Percentiles rank a stretch among this genome's conserved stretches.
Evolutionary conservation across 1,284 basidiomycete species (phyloP).

Genomic region (Polyporus tsugae): DNA sequence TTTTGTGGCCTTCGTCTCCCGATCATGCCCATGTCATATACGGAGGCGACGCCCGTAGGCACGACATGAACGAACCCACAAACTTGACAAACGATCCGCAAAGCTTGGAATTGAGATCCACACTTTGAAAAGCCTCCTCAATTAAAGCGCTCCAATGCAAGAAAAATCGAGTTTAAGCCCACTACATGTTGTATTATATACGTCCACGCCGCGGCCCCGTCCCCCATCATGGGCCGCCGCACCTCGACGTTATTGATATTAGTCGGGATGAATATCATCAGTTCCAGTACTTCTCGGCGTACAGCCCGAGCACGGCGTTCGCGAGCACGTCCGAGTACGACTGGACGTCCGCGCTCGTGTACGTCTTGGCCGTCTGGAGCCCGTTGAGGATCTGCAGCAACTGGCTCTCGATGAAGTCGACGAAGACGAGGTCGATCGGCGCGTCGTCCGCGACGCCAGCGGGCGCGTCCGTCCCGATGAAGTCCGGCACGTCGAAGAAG

Average conservation of each 20-base stretch:
- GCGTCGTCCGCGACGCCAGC: conserved; percentile 54
- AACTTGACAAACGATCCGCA: too few relatives aligned
- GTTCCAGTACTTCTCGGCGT: conserved; percentile 69
- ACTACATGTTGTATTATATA: too few relatives aligned
- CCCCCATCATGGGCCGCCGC: too few relatives aligned
- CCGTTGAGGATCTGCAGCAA: conserved; percentile 63
- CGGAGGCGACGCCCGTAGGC: too few relatives aligned
- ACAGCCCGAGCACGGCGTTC: conserved; percentile 63
- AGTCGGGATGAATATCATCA: conserved; percentile 32
- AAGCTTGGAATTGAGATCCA: too few relatives aligned
- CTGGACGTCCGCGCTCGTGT: conserved; percentile 58
- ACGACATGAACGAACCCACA: too few relatives aligned
- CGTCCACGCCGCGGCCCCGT: too few relatives aligned
- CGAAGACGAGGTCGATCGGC: conserved; percentile 73
- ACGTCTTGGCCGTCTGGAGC: conserved; percentile 58
- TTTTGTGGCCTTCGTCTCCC: not conserved
- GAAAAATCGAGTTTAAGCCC: too few relatives aligned
- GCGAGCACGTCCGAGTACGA: conserved; percentile 60
- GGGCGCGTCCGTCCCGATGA: conserved; percentile 65
- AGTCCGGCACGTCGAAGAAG: conserved; percentile 61
- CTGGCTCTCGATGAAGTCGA: conserved; percentile 67
- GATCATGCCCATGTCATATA: too few relatives aligned
- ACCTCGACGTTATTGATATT: not conserved
- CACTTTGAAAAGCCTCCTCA: too few relatives aligned
- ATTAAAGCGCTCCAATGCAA: too few relatives aligned